These are phyloP conservation scores for Penicillium griseofulvum DNA, from an alignment of 2,329 filamentous ascomycete species.

Conservation along the genomic window DNA sequence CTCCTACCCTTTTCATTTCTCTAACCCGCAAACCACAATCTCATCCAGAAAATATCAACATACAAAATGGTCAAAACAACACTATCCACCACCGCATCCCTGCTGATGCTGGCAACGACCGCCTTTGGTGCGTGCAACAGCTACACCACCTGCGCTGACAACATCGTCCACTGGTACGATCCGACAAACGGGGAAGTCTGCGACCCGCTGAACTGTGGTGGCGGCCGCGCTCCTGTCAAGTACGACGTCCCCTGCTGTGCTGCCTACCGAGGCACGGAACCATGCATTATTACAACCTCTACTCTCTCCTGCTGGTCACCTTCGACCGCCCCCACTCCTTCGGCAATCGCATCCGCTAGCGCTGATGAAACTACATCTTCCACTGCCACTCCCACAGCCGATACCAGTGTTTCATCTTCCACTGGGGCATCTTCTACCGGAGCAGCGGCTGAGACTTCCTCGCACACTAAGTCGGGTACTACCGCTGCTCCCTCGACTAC, in stretches of 20 bases:
- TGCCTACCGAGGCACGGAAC: conserved; percentile 12
- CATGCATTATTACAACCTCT: conserved; percentile 6
- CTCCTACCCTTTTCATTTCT: background rate
- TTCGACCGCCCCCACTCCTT: background rate
- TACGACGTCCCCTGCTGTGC: conserved; percentile 14
- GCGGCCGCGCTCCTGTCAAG: conserved; percentile 15
- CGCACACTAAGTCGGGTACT: background rate
- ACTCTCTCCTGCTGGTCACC: conserved; percentile 16
- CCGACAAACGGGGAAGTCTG: conserved; percentile 20
- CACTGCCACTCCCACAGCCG: background rate
- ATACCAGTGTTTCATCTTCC: background rate
- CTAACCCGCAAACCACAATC: background rate
- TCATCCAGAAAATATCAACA: background rate
- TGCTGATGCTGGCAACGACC: conserved; percentile 10
- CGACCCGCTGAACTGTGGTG: conserved; percentile 22
- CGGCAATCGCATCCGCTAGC: background rate
- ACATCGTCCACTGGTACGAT: conserved; percentile 19
- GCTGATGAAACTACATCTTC: background rate
- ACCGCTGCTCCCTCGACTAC: conserved; percentile 6
- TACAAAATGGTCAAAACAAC: background rate
- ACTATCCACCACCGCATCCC: conserved; percentile 1
- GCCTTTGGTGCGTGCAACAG: conserved; percentile 9
- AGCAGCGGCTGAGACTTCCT: background rate
- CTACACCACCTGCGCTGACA: conserved; percentile 15
- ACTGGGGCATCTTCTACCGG: background rate